Evolutionary conservation across 257 asterid genomes (phyloP).

Genomic region (Solanum paucissectum): DNA sequence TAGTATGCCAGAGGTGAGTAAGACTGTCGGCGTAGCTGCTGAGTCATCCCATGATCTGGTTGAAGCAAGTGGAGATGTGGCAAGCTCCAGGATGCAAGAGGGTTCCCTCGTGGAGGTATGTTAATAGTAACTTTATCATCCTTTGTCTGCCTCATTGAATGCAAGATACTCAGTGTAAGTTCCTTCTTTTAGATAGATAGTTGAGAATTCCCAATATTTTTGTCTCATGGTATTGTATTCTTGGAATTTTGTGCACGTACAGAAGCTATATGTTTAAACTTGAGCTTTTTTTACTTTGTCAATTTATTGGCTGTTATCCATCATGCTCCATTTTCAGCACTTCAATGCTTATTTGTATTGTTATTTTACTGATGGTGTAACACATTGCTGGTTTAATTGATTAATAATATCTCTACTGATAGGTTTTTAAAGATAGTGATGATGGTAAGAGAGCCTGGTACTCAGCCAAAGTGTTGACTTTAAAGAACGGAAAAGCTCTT

Average conservation of each 20-base stretch:
- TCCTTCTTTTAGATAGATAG: not conserved
- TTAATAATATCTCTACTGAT: slow-evolving; percentile 8
- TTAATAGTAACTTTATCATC: slow-evolving; percentile 1
- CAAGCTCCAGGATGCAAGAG: slow-evolving; percentile 39
- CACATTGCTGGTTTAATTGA: not conserved
- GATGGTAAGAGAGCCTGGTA: slow-evolving; percentile 67
- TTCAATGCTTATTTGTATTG: not conserved
- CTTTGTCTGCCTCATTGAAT: not conserved
- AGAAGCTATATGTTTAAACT: not conserved
- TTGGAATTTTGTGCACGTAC: not conserved
- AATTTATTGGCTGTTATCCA: not conserved
- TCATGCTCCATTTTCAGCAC: not conserved
- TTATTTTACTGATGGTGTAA: not conserved
- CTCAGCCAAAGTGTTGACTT: slow-evolving; percentile 50
- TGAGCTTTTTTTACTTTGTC: not conserved
- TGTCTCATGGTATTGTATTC: not conserved
- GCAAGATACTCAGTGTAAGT: not conserved
- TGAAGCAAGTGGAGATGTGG: slow-evolving; percentile 5
- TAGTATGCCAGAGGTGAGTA: slow-evolving; percentile 21
- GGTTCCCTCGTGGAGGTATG: slow-evolving; percentile 81
- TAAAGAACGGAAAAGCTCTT: slow-evolving; percentile 65
- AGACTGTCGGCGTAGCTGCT: slow-evolving; percentile 19
- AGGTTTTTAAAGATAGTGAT: slow-evolving; percentile 76
- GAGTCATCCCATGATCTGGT: slow-evolving; percentile 21
- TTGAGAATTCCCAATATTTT: not conserved